These are phyloP conservation scores for Claviceps fusiformis DNA, from an alignment of 2,329 filamentous ascomycete species.

Conservation along the genomic window DNA sequence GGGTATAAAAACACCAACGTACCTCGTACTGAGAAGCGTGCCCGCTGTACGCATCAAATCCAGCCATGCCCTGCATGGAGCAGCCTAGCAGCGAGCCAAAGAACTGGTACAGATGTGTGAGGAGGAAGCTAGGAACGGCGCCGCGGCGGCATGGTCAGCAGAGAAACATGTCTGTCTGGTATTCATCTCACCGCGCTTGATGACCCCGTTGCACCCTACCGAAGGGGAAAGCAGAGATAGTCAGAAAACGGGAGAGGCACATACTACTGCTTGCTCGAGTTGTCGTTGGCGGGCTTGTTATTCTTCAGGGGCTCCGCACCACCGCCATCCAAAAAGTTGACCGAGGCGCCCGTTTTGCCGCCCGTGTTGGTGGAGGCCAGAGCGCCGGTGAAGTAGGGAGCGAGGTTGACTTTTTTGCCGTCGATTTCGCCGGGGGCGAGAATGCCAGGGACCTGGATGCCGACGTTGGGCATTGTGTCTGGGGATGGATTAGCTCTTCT, in stretches of 20 bases:
- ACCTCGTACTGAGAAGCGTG: constrained; percentile 29
- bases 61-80: constrained; percentile 32
- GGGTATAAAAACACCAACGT: not conserved
- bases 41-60: constrained; percentile 35
- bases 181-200: not conserved
- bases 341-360: constrained; percentile 25
- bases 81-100: constrained; percentile 46
- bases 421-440: constrained; percentile 36
- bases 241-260: constrained; percentile 7
- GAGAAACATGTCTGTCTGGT: not conserved
- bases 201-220: too few species aligned
- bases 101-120: constrained; percentile 49
- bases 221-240: too few species aligned
- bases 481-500: too few species aligned
- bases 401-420: constrained; percentile 38
- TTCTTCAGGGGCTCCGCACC: constrained; percentile 39
- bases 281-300: constrained; percentile 39
- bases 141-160: not conserved
- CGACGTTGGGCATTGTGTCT: constrained; percentile 40
- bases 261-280: constrained; percentile 28
- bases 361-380: constrained; percentile 40
- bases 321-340: constrained; percentile 50
- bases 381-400: constrained; percentile 44
- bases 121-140: constrained; percentile 28
- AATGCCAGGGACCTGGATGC: constrained; percentile 42